Percentiles rank a stretch among this genome's conserved stretches.
Conservation (phyloP, 208 protist genomes). For the Leishmania braziliensis region DNA sequence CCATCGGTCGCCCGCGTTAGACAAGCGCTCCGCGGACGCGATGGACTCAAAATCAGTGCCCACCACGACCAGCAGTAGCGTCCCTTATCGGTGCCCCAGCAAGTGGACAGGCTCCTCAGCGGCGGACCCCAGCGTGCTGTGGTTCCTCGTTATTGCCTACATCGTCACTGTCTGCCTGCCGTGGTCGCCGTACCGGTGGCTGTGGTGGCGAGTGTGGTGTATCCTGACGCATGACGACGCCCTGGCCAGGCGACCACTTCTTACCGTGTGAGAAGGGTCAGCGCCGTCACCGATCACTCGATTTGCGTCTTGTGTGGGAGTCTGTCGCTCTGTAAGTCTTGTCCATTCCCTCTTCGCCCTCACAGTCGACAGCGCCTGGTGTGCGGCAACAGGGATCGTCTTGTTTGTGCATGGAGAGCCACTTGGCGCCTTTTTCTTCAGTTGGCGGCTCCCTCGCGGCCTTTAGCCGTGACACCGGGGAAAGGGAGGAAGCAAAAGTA, state of each 20-base stretch:
- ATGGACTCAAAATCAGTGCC: neutral
- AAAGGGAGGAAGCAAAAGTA: too few relatives aligned
- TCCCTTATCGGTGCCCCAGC: neutral
- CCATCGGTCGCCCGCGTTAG: neutral
- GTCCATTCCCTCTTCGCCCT: neutral
- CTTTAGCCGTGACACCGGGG: too few relatives aligned
- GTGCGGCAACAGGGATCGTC: neutral
- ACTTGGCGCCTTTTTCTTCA: too few relatives aligned
- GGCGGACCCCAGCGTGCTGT: slow-evolving; percentile 26
- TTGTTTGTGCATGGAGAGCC: neutral
- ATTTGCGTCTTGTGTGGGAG: neutral
- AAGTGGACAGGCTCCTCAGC: neutral
- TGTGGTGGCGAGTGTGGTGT: slow-evolving; percentile 49
- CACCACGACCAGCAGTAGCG: neutral
- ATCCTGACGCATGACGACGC: slow-evolving; percentile 66
- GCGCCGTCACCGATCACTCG: neutral
- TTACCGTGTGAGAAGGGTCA: slow-evolving; percentile 39
- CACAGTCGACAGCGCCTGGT: neutral
- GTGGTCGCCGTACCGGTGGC: slow-evolving; percentile 48
- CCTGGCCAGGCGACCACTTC: slow-evolving; percentile 49
- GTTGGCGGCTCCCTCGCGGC: too few relatives aligned
- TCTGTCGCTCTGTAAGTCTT: neutral
- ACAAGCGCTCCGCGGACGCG: neutral
- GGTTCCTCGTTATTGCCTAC: slow-evolving; percentile 52
- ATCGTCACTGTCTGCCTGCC: slow-evolving; percentile 35